Conservation (phyloP, 2,329 filamentous ascomycete genomes). For the Diaporthe vaccinii region DNA sequence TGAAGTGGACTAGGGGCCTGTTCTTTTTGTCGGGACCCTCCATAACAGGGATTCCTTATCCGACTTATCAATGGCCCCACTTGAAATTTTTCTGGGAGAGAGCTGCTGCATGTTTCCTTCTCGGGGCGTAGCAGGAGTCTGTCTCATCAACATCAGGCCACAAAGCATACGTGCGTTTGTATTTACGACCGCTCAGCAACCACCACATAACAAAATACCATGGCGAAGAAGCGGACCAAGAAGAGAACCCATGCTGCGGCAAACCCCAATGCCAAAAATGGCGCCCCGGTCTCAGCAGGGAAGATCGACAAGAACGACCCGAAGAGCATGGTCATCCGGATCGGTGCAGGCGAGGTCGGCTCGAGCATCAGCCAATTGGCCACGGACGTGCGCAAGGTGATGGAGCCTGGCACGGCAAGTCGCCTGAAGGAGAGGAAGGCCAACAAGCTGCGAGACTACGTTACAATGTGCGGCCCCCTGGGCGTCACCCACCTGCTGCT, state of each 20-base stretch:
- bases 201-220: slow-evolving; percentile 52
- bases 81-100: slow-evolving; percentile 51
- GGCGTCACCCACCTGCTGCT: slow-evolving; percentile 94
- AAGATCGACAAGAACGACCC: slow-evolving; percentile 78
- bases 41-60: slow-evolving; percentile 36
- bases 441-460: slow-evolving; percentile 92
- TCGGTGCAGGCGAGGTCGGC: slow-evolving; percentile 93
- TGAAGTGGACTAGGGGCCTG: not conserved
- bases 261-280: slow-evolving; percentile 67
- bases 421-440: slow-evolving; percentile 89
- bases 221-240: slow-evolving; percentile 87
- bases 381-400: slow-evolving; percentile 89
- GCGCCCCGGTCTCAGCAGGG: slow-evolving; percentile 65
- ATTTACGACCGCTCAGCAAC: slow-evolving; percentile 23
- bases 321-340: slow-evolving; percentile 98
- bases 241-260: slow-evolving; percentile 88
- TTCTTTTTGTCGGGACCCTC: not conserved
- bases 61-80: slow-evolving; percentile 53
- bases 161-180: slow-evolving; percentile 13
- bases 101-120: slow-evolving; percentile 2
- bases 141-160: not conserved
- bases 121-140: not conserved
- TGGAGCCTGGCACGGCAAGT: slow-evolving; percentile 95
- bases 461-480: slow-evolving; percentile 93
- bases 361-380: slow-evolving; percentile 92